Conservation (phyloP, 257 asterid genomes). For the Capsicum pubescens region DNA sequence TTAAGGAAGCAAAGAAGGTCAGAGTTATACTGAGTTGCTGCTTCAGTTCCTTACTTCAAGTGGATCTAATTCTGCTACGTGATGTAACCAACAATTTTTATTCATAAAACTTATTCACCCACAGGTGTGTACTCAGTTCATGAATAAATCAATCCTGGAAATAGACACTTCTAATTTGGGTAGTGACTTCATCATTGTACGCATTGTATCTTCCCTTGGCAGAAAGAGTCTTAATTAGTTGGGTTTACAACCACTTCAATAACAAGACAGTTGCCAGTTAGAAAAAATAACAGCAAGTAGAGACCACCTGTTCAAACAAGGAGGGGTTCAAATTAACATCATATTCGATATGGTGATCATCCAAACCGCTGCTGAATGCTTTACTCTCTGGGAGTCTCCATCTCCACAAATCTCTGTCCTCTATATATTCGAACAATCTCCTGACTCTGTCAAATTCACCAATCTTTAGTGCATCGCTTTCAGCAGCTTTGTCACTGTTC, state of each 20-base stretch:
- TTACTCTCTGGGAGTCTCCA: conserved; percentile 82
- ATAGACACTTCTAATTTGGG: background rate
- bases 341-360: conserved; percentile 74
- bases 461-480: conserved; percentile 25
- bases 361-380: conserved; percentile 89
- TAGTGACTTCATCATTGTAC: conserved; percentile 5
- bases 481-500: conserved; percentile 33
- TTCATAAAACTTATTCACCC: background rate
- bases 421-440: conserved; percentile 79
- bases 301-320: conserved; percentile 80
- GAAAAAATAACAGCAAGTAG: conserved; percentile 2
- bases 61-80: conserved; percentile 16
- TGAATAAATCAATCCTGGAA: background rate
- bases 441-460: conserved; percentile 58
- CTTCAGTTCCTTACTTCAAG: conserved; percentile 1
- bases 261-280: background rate
- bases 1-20: conserved; percentile 3
- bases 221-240: background rate
- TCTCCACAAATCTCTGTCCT: conserved; percentile 93
- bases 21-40: background rate
- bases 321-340: conserved; percentile 65
- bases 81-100: background rate
- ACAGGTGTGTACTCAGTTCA: background rate
- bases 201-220: background rate
- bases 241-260: background rate